Evolutionary conservation across 2,329 filamentous ascomycete species (phyloP).

Genomic region (Colletotrichum salicis): DNA sequence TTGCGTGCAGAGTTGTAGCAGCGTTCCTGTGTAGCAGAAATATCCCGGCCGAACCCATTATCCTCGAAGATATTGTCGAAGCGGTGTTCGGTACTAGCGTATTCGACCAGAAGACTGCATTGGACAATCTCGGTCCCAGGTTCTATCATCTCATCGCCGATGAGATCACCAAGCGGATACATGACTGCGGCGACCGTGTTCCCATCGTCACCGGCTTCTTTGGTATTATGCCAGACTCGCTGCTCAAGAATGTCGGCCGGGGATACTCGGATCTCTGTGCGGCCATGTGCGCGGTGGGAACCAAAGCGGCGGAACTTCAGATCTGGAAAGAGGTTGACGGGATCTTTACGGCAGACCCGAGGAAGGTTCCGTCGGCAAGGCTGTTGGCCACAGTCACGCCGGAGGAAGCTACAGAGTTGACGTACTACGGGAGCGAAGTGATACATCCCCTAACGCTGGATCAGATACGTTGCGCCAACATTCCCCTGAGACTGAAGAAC

Average conservation of each 20-base stretch:
- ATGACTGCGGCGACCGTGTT: slow-evolving; percentile 72
- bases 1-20: slow-evolving; percentile 94
- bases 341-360: slow-evolving; percentile 85
- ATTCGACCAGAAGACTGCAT: slow-evolving; percentile 74
- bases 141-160: slow-evolving; percentile 76
- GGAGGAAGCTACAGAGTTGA: slow-evolving; percentile 93
- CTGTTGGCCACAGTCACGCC: slow-evolving; percentile 89
- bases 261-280: slow-evolving; percentile 98
- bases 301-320: slow-evolving; percentile 87
- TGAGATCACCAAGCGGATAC: slow-evolving; percentile 71
- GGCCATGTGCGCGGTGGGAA: slow-evolving; percentile 87
- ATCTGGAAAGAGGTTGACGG: slow-evolving; percentile 99
- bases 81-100: slow-evolving; percentile 92
- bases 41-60: slow-evolving; percentile 43
- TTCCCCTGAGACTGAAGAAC: slow-evolving; percentile 90
- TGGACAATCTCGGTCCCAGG: slow-evolving; percentile 68
- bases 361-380: slow-evolving; percentile 90
- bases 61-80: slow-evolving; percentile 69
- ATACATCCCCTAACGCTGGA: slow-evolving; percentile 99
- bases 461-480: slow-evolving; percentile 85
- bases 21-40: slow-evolving; percentile 80
- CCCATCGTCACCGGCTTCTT: slow-evolving; percentile 96
- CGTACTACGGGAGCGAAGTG: slow-evolving; percentile 92
- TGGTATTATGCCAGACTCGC: slow-evolving; percentile 87
- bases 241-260: slow-evolving; percentile 87